Base-by-base conservation (phyloP, 2,329 filamentous ascomycete genomes). In the Ophiocordyceps sinensis region DNA sequence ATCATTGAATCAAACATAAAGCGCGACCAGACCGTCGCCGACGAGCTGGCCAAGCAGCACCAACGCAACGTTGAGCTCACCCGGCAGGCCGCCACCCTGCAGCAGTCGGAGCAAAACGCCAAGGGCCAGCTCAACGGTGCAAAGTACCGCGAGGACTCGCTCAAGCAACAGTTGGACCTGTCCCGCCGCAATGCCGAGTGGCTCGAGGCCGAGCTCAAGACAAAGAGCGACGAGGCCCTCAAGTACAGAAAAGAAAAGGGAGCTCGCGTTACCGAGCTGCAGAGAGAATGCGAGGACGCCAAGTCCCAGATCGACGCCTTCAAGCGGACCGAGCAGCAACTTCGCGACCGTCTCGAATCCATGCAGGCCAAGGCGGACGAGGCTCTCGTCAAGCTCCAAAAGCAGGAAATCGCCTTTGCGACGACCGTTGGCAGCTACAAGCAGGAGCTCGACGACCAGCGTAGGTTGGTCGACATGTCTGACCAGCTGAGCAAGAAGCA, bases 211-310 rank as follows among this genome's bases (percentile, higher is more conserved):
- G 91, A 98, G 60, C 73, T 96, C 19, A 89, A 94, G 66, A 88
- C 85, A 1, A 94, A 94, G 64, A 81, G 76, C 46, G 76, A 80
- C 9, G 91, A 98, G 57, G 79, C 86, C 38, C 75, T 89, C 49
- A 94, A 88, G 55, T 89, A 84, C 61, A 79, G 91, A 47, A 96
- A 94, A 57, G 91, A 98, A 57, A 96, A 95, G 70, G 85, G 85
- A 47, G 81, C 86, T 2, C 82, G 85, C 32, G 85, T 96, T 51
- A 76, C 87, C 9, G 85, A 93, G 53, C 75, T 98, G 26, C 85
- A 95, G 60, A 83, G 87, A 41, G 77, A 83, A 45, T 84, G 89
- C 50, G 89, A 96, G 50, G 91, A 98, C 49, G 77, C 82, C 36
- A 79, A 74, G 47, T 80, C 83, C 17, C 81, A 75, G 28, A 73